Evolutionary conservation across 805 yeast species (phyloP), one percentile per base, ranked within the genome.

Genomic region (Metschnikowia peoriensis): DNA sequence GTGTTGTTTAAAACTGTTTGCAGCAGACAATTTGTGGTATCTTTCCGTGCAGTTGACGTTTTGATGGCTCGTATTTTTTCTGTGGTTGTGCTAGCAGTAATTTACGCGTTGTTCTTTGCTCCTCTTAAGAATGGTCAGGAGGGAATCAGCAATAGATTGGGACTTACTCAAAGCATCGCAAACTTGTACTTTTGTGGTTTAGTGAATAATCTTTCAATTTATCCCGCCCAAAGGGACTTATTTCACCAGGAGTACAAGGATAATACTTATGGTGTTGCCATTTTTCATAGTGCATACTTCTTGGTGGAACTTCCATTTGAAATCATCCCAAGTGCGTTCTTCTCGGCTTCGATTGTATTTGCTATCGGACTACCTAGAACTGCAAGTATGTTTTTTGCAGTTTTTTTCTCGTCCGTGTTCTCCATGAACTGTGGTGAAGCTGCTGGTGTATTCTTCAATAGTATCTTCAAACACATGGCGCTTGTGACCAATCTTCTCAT

Each of bases 161-260:
- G 96, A 3, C 69, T 89, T 46, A 77, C 86, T 2, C 96, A 90
- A 66, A 88, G 88, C 62, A 78, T 85, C 3, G 72, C 86, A 22
- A 83, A 89, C 32, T 65, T 89, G 47, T 89, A 86, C 63, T 90
- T 84, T 65, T 83, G 84, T 45, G 97, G 97, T 0, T 81, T 89
- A 78, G 76, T 90, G 50, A 88, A 86, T 61, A 89, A 89, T 66
- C 73, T 89, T 63, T 80, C 92, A 1, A 76, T 87, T 14, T 90
- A 85, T 63, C 96, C 96, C 2, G 66, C 70, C 12, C 94, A 89
- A 60, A 73, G 92, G 55, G 79, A 85, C 58, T 80, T 85, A 43
- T 90, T 90, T 63, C 89, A 88, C 65, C 87, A 86, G 53, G 97
- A 90, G 61, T 83, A 83, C 59, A 79, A 79, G 54, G 96, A 89